Conservation (phyloP, 2,329 filamentous ascomycete species). For the Colletotrichum cordylinicola region DNA sequence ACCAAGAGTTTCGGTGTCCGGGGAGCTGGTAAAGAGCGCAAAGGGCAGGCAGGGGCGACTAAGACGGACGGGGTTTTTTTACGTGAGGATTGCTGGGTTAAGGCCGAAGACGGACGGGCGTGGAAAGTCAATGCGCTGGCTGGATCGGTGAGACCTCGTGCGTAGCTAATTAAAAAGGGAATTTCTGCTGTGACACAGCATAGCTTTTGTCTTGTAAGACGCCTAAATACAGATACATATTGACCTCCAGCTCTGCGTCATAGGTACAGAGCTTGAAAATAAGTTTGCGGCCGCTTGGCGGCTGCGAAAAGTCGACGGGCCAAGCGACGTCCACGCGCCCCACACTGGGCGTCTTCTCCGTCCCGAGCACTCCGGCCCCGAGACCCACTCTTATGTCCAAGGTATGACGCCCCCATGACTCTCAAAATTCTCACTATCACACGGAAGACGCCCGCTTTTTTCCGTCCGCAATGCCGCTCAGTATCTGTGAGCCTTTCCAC, state of each 20-base stretch:
- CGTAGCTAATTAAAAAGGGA: not conserved
- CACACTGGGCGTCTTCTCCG: not conserved
- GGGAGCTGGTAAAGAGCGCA: not conserved
- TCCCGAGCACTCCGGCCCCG: conserved; percentile 4
- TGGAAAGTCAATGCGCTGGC: not conserved
- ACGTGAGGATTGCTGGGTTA: not conserved
- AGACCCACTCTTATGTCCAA: not conserved
- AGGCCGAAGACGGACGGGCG: not conserved
- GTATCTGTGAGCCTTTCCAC: not conserved
- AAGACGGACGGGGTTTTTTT: not conserved
- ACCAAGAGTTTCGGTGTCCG: conserved; percentile 3
- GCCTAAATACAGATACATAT: not conserved
- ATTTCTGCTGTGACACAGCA: not conserved
- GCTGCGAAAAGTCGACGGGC: not conserved
- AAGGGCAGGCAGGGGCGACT: not conserved
- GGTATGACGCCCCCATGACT: conserved; percentile 10
- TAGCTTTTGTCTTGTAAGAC: not conserved
- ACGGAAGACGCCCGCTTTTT: not conserved
- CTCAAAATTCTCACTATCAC: not conserved
- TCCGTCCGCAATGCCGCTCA: not conserved
- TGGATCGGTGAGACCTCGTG: not conserved
- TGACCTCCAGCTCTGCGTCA: not conserved
- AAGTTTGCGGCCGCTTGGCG: not conserved
- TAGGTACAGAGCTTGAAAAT: not conserved
- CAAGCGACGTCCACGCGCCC: not conserved